phyloP scores from a whole-genome alignment of 78 protist species.

The Parvularia atlantis region DNA sequence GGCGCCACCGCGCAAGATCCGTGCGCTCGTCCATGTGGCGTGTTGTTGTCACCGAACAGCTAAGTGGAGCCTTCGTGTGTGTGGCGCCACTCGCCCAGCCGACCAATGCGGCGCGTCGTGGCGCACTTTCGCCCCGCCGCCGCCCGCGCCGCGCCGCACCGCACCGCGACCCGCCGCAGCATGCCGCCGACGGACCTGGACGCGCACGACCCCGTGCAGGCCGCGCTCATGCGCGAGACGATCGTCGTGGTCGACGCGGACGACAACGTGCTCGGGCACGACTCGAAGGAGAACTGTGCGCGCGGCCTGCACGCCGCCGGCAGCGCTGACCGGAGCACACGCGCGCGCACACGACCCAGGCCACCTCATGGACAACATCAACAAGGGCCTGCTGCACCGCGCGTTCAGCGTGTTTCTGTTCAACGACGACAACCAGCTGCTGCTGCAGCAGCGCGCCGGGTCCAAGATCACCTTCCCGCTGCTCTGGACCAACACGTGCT shows the following conservation, averaged over 20 bases:
- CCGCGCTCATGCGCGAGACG: slow-evolving; percentile 37
- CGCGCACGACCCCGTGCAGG: slow-evolving; percentile 30
- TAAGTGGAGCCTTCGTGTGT: too few relatives aligned
- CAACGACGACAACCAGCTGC: slow-evolving; percentile 34
- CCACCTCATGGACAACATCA: slow-evolving; percentile 39
- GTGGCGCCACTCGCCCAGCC: too few relatives aligned
- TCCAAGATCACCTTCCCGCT: slow-evolving; percentile 74
- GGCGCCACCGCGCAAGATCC: too few relatives aligned
- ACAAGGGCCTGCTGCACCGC: slow-evolving; percentile 59
- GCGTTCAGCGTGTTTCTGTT: slow-evolving; percentile 75
- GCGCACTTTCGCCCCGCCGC: too few relatives aligned
- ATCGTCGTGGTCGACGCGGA: slow-evolving; percentile 57
- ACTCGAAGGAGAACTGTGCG: slow-evolving; percentile 47
- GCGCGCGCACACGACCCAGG: neutral
- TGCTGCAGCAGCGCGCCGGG: slow-evolving; percentile 67
- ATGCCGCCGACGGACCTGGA: neutral
- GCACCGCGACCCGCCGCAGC: too few relatives aligned
- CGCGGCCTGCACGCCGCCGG: neutral
- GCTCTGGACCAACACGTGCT: slow-evolving; percentile 80
- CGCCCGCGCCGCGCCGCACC: too few relatives aligned
- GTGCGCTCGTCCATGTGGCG: too few relatives aligned
- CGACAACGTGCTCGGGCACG: slow-evolving; percentile 52
- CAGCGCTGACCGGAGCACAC: too few relatives aligned
- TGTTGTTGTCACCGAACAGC: too few relatives aligned
- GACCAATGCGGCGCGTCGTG: too few relatives aligned